Evolutionary conservation across 371 early-diverging fungal genomes (phyloP).

Genomic region (Dinochytrium kinnereticum): DNA sequence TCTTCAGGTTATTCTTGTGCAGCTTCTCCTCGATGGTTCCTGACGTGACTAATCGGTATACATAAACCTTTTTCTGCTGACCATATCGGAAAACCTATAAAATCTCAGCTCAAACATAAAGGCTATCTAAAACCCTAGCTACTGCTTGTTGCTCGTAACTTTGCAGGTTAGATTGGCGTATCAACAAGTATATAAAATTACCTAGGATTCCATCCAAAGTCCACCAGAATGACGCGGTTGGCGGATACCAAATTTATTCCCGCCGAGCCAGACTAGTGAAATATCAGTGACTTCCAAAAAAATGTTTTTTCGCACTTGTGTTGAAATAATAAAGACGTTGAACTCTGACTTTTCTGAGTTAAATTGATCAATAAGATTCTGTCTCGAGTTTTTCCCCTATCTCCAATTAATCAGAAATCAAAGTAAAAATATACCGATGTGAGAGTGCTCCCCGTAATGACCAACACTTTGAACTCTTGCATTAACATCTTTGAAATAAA

Average conservation of each 20-base stretch:
- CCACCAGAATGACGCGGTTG: conserved; percentile 86
- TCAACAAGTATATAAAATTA: conserved; percentile 57
- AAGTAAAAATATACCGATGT: neutral
- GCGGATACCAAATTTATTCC: conserved; percentile 91
- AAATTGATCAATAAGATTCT: conserved; percentile 77
- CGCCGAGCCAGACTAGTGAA: no score
- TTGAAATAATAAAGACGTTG: conserved; percentile 73
- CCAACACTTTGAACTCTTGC: neutral
- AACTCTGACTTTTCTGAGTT: conserved; percentile 55
- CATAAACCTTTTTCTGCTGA: conserved; percentile 73
- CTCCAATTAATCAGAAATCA: neutral
- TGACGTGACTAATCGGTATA: conserved; percentile 71
- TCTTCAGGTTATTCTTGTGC: conserved; percentile 59
- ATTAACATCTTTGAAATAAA: no score
- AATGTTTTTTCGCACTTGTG: no score
- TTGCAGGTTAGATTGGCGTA: neutral
- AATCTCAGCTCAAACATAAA: conserved; percentile 22
- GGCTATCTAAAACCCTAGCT: conserved; percentile 61
- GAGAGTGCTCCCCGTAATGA: neutral
- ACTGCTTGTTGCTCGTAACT: conserved; percentile 81
- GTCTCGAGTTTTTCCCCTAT: conserved; percentile 57
- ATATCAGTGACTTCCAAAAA: no score
- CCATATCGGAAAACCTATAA: conserved; percentile 75
- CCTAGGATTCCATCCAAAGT: conserved; percentile 96
- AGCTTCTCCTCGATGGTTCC: conserved; percentile 66